Evolutionary conservation across 139 green algal species (phyloP).

Genomic region (Closterium sp.): DNA sequence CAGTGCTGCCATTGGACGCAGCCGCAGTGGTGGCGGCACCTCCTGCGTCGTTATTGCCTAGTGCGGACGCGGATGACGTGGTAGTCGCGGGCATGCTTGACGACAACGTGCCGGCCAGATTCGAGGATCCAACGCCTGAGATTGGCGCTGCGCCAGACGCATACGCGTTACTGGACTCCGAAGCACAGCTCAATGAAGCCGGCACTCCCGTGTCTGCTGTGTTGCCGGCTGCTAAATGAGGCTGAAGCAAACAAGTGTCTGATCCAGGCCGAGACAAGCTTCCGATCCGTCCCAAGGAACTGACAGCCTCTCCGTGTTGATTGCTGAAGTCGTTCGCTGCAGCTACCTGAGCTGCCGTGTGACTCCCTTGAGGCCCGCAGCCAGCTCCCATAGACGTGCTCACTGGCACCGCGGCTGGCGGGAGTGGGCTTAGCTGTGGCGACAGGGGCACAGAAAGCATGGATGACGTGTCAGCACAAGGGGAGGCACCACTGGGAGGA

Average conservation of each 20-base stretch:
- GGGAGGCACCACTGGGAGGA: background rate
- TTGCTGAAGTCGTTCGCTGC: background rate
- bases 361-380: background rate
- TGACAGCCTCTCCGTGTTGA: background rate
- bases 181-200: background rate
- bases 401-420: background rate
- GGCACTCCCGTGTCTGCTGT: background rate
- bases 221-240: background rate
- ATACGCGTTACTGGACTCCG: background rate
- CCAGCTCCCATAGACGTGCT: background rate
- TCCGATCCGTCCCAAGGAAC: background rate
- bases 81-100: background rate
- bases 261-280: background rate
- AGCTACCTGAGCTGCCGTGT: background rate
- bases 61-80: background rate
- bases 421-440: background rate
- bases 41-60: background rate
- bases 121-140: background rate
- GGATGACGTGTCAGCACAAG: background rate
- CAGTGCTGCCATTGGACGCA: background rate
- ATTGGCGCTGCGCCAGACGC: background rate
- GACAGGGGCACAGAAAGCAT: background rate
- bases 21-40: background rate
- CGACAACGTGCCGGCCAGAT: background rate
- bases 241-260: background rate